Base-by-base conservation (phyloP, 768 basidiomycete species). In the Calocybe gangraenosa region DNA sequence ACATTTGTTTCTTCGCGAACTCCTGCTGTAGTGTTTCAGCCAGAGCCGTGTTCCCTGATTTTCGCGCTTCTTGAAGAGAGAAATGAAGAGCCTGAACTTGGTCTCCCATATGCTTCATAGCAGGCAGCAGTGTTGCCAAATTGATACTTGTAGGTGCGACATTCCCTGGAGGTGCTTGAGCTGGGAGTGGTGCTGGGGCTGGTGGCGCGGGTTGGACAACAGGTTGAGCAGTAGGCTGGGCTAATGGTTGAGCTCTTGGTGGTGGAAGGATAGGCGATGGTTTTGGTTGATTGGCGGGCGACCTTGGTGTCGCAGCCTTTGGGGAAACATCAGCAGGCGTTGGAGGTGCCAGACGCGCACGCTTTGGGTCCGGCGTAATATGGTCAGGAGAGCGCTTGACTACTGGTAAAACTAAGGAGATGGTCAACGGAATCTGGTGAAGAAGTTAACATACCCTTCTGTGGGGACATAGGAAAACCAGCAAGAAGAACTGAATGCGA, bases 401-500 rank as follows among this genome's bases (percentile, higher is more conserved):
- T 46, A 59, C 63, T 65, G 19, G 42, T 54, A 56, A 34, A 51
- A 41, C 28, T 42, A 11, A 28, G 41, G 10, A 7, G 41, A 41
- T 33, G 28, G 31, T 36, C 2, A 34, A 14, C 20, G 10, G 17
- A 28, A 37, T 15, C 30, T 41, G 31, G 41, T 49, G 17, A 3
- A 11, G 18, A 28, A 15, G 30, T 19, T 13, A 25, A 20, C 37
- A n/a, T 37, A 58, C 53, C 44, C 53, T 65, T 73, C 58, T 55
- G 69, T 52, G 46, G 44, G 48, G 49, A 53, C 60, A 62, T 55
- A 48, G 20, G 79, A 45, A 77, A 76, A 5, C 80, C 74, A 28
- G 73, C 63, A 0, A 85, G 61, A 4, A 71, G 63, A 10, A 84
- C 48, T 3, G 58, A 50, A 56, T 82, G 76, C 0, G 66, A 61